A percentile compares a stretch with the other conserved stretches of the same genome.
Evolutionary conservation across 1,284 basidiomycete species (phyloP).

Genomic region (Neonothopanus nambi): DNA sequence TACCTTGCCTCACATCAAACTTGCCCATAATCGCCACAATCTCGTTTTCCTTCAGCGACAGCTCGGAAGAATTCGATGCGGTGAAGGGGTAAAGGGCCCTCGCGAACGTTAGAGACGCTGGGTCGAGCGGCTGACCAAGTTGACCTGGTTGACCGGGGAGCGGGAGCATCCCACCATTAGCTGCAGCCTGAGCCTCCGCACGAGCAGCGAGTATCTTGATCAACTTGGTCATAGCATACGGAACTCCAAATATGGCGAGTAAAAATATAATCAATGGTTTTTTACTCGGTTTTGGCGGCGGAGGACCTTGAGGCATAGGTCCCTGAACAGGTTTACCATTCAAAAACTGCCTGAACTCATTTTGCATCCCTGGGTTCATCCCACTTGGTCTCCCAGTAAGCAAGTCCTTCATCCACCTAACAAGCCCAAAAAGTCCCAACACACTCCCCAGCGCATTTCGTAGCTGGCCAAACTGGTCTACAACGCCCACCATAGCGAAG

Average conservation of each 20-base stretch:
- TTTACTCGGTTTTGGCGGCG: slow-evolving; percentile 64
- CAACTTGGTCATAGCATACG: slow-evolving; percentile 92
- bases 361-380: slow-evolving; percentile 40
- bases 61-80: slow-evolving; percentile 55
- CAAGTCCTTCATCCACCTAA: slow-evolving; percentile 78
- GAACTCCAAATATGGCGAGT: slow-evolving; percentile 92
- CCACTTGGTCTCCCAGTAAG: slow-evolving; percentile 51
- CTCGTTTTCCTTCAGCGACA: slow-evolving; percentile 66
- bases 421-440: slow-evolving; percentile 86
- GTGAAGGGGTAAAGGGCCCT: slow-evolving; percentile 84
- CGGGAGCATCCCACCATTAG: slow-evolving; percentile 28
- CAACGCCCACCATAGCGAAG: slow-evolving; percentile 98
- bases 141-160: slow-evolving; percentile 18
- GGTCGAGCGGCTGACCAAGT: slow-evolving; percentile 64
- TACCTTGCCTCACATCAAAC: slow-evolving; percentile 68
- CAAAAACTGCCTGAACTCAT: slow-evolving; percentile 71
- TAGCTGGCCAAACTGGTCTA: slow-evolving; percentile 92
- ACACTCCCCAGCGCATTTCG: slow-evolving; percentile 94
- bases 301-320: slow-evolving; percentile 37
- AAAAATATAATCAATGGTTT: slow-evolving; percentile 96
- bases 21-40: slow-evolving; percentile 88
- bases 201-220: slow-evolving; percentile 78
- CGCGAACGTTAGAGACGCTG: slow-evolving; percentile 82
- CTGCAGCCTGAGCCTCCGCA: slow-evolving; percentile 44
- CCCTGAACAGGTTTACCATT: slow-evolving; percentile 64